Conservation (phyloP, 768 basidiomycete species). For the Guyanaporus albipodus region DNA sequence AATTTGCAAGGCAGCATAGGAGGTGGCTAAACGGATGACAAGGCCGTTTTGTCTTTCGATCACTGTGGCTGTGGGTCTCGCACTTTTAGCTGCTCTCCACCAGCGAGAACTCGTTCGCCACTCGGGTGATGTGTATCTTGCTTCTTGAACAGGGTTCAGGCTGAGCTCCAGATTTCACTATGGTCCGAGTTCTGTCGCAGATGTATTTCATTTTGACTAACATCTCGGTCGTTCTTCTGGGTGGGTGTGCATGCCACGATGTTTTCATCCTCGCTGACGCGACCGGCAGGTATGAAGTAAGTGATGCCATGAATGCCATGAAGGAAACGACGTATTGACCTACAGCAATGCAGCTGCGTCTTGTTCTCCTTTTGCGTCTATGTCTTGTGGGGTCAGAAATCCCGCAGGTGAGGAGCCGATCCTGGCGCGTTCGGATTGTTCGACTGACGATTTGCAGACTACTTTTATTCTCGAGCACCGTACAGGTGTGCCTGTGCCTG, state of each 20-base stretch:
- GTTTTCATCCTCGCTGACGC: background rate
- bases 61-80: no score
- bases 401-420: background rate
- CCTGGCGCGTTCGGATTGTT: background rate
- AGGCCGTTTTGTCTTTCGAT: background rate
- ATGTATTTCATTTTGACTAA: constrained; percentile 6
- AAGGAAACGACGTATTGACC: background rate
- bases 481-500: constrained; percentile 17
- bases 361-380: constrained; percentile 20
- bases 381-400: constrained; percentile 11
- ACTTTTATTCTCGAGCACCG: constrained; percentile 9
- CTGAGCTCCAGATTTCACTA: no score
- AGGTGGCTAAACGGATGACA: no score
- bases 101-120: background rate
- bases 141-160: no score
- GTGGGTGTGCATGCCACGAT: constrained; percentile 4
- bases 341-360: constrained; percentile 3
- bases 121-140: background rate
- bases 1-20: no score
- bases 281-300: constrained; percentile 17
- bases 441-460: background rate
- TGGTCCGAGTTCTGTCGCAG: constrained; percentile 4
- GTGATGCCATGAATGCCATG: background rate
- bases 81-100: no score
- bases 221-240: constrained; percentile 10